phyloP scores from a whole-genome alignment of 148 eudicot genomes.

The Euryodendron excelsum region DNA sequence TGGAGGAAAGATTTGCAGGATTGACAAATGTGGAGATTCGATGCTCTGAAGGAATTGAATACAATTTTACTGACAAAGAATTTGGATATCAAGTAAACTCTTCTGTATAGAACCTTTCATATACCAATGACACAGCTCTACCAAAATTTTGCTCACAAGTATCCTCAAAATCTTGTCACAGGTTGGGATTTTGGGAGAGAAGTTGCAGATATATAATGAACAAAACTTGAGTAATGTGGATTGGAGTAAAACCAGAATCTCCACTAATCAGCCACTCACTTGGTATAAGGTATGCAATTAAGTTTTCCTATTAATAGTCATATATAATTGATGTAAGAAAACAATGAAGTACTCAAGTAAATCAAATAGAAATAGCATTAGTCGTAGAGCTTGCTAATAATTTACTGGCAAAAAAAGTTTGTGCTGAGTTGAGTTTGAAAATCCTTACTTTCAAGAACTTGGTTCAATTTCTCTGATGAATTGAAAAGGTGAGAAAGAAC shows the following conservation, averaged over 20 bases:
- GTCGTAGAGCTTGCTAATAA: neutral
- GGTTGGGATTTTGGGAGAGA: constrained; percentile 53
- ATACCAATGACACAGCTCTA: neutral
- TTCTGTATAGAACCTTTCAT: neutral
- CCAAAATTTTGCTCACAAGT: neutral
- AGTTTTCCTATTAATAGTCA: neutral
- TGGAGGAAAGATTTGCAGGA: constrained; percentile 45
- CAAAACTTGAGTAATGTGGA: constrained; percentile 27
- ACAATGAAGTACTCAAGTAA: neutral
- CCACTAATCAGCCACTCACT: constrained; percentile 33
- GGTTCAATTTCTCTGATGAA: neutral
- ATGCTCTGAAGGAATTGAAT: constrained; percentile 20
- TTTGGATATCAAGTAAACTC: constrained; percentile 49
- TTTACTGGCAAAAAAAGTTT: neutral
- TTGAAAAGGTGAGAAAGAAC: neutral
- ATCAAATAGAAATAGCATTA: neutral
- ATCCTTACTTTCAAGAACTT: neutral
- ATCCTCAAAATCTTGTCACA: neutral
- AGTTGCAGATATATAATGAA: constrained; percentile 30
- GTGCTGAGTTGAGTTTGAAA: neutral
- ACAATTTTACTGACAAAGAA: constrained; percentile 28
- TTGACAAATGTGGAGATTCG: constrained; percentile 31
- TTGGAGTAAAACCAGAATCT: constrained; percentile 28
- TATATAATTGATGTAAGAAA: neutral
- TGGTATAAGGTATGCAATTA: constrained; percentile 42